phyloP scores from a whole-genome alignment of 148 eudicot genomes.

The Vaccinium darrowii region DNA sequence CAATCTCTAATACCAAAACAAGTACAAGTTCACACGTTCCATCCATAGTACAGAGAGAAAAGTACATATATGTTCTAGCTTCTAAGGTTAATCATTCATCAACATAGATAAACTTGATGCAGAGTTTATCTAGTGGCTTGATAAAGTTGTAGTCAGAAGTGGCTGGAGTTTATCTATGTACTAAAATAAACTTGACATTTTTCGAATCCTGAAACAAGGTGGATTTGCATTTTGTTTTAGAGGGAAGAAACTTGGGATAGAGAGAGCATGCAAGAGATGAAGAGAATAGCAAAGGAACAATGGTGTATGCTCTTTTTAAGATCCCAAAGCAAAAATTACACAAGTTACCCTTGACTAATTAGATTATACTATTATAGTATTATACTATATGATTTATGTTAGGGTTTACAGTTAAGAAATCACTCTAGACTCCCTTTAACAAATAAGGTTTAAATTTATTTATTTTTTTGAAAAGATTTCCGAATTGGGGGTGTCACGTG shows the following conservation, averaged over 20 bases:
- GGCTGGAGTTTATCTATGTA: background rate
- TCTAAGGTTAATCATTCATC: background rate
- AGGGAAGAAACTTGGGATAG: background rate
- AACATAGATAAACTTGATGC: too few species aligned
- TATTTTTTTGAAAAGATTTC: too few species aligned
- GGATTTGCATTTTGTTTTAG: background rate
- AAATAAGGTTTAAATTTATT: too few species aligned
- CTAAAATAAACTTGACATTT: background rate
- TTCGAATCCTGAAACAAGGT: background rate
- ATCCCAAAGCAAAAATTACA: background rate
- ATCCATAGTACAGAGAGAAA: too few species aligned
- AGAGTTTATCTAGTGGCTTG: too few species aligned
- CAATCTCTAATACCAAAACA: background rate
- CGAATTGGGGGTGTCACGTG: too few species aligned
- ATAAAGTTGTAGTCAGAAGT: too few species aligned
- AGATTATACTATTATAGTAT: too few species aligned
- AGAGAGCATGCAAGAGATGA: background rate
- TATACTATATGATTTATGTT: too few species aligned
- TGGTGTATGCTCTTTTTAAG: background rate
- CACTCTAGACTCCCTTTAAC: background rate
- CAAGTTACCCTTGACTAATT: background rate
- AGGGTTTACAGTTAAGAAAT: background rate
- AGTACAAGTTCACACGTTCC: background rate
- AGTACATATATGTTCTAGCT: background rate
- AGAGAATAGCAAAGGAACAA: too few species aligned